These are phyloP conservation scores for Quillaja saponaria DNA, from an alignment of 306 rosid species.

Conservation along the genomic window DNA sequence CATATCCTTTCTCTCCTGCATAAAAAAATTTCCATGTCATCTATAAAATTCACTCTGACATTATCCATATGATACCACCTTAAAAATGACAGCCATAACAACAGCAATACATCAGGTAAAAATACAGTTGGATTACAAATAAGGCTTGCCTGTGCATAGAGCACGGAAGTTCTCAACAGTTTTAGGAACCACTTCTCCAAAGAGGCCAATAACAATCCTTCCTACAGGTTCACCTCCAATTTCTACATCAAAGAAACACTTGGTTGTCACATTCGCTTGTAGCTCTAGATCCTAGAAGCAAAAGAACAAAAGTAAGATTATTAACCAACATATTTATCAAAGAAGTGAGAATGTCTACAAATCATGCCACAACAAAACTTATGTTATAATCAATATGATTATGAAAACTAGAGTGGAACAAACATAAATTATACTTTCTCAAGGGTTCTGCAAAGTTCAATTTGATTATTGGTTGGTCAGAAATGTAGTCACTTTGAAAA, in stretches of 20 bases:
- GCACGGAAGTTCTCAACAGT: slow-evolving; percentile 88
- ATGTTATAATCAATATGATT: slow-evolving; percentile 8
- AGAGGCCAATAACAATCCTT: slow-evolving; percentile 69
- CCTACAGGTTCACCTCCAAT: slow-evolving; percentile 69
- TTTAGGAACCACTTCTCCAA: slow-evolving; percentile 75
- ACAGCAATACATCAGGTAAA: slow-evolving; percentile 15
- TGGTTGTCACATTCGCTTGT: slow-evolving; percentile 76
- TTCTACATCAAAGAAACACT: slow-evolving; percentile 80
- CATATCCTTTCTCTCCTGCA: slow-evolving; percentile 93
- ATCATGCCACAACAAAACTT: background rate
- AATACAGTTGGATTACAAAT: background rate
- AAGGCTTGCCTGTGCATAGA: slow-evolving; percentile 74
- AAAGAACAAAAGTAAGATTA: slow-evolving; percentile 25
- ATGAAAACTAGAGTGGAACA: slow-evolving; percentile 1
- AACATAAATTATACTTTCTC: slow-evolving; percentile 12
- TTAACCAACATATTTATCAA: slow-evolving; percentile 16
- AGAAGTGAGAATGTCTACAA: background rate
- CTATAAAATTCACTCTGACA: slow-evolving; percentile 9
- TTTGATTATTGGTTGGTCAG: slow-evolving; percentile 1
- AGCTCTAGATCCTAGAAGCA: slow-evolving; percentile 58
- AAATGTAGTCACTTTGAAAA: background rate
- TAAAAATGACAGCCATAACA: slow-evolving; percentile 15
- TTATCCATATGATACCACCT: slow-evolving; percentile 22
- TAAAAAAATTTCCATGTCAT: slow-evolving; percentile 27
- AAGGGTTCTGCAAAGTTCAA: background rate